These are phyloP conservation scores for Sclerotinia glacialis DNA, from an alignment of 2,329 filamentous ascomycete species.

Conservation along the genomic window DNA sequence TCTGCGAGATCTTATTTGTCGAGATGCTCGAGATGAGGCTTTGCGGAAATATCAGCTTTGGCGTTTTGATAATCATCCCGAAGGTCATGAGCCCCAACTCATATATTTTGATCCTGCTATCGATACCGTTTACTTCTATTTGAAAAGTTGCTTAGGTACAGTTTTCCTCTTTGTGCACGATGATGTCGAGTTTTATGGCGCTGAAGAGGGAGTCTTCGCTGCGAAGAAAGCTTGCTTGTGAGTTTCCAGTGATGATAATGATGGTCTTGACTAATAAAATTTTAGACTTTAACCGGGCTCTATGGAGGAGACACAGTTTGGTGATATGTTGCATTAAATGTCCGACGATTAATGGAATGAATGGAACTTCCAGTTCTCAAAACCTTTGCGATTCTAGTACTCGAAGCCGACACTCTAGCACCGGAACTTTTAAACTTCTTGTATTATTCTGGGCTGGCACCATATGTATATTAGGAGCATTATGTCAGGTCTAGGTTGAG, in stretches of 20 bases:
- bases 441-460: background rate
- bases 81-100: background rate
- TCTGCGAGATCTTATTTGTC: background rate
- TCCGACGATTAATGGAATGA: background rate
- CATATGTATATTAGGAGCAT: background rate
- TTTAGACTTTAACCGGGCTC: background rate
- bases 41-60: background rate
- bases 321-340: background rate
- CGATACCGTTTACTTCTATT: background rate
- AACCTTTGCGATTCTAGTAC: background rate
- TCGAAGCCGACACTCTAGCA: background rate
- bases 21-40: background rate
- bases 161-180: background rate
- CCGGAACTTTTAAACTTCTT: background rate
- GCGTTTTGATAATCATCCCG: conserved; percentile 1
- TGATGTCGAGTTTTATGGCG: background rate
- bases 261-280: background rate
- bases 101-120: background rate
- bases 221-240: background rate
- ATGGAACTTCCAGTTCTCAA: background rate
- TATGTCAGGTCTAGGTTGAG: background rate
- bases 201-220: background rate
- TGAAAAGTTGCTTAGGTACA: background rate
- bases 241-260: background rate
- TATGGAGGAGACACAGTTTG: background rate